Evolutionary conservation across 2,329 filamentous ascomycete genomes (phyloP).

Genomic region (Ceratocystis harringtonii): DNA sequence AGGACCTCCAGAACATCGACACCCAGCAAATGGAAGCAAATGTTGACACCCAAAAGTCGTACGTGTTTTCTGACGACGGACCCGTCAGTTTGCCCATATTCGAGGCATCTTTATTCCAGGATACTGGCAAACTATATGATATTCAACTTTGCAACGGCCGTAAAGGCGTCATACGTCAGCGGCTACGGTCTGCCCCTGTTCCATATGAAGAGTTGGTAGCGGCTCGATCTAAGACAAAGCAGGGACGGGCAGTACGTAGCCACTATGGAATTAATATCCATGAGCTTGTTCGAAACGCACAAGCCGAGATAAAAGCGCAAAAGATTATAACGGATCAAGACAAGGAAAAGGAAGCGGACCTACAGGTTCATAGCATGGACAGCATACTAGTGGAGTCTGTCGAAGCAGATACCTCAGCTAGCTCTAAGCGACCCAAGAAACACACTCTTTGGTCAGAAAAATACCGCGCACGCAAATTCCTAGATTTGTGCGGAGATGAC

Average conservation of each 20-base stretch:
- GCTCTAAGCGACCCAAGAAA: slow-evolving; percentile 29
- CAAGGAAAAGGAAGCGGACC: background rate
- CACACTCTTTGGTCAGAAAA: slow-evolving; percentile 89
- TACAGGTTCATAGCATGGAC: slow-evolving; percentile 5
- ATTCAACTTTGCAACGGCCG: slow-evolving; percentile 44
- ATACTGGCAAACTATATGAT: slow-evolving; percentile 25
- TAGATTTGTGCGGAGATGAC: slow-evolving; percentile 88
- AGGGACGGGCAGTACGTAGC: slow-evolving; percentile 53
- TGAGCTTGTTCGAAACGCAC: slow-evolving; percentile 56
- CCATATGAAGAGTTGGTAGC: slow-evolving; percentile 55
- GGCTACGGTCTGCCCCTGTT: slow-evolving; percentile 30
- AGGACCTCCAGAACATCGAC: background rate
- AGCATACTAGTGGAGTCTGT: slow-evolving; percentile 26
- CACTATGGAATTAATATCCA: slow-evolving; percentile 95
- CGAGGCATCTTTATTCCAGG: slow-evolving; percentile 17
- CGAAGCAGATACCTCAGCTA: slow-evolving; percentile 22
- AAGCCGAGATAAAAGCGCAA: slow-evolving; percentile 36
- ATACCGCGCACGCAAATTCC: slow-evolving; percentile 81
- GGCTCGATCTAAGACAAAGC: slow-evolving; percentile 48
- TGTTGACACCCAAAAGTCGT: background rate
- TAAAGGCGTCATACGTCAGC: slow-evolving; percentile 39
- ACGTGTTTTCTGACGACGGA: background rate
- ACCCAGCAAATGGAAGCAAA: background rate
- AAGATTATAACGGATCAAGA: slow-evolving; percentile 11
- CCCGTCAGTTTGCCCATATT: slow-evolving; percentile 8